Percentiles rank a stretch among this genome's conserved stretches.
These are phyloP conservation scores for Arthroderma sp. DNA, from an alignment of 2,329 filamentous ascomycete genomes.

Conservation along the genomic window DNA sequence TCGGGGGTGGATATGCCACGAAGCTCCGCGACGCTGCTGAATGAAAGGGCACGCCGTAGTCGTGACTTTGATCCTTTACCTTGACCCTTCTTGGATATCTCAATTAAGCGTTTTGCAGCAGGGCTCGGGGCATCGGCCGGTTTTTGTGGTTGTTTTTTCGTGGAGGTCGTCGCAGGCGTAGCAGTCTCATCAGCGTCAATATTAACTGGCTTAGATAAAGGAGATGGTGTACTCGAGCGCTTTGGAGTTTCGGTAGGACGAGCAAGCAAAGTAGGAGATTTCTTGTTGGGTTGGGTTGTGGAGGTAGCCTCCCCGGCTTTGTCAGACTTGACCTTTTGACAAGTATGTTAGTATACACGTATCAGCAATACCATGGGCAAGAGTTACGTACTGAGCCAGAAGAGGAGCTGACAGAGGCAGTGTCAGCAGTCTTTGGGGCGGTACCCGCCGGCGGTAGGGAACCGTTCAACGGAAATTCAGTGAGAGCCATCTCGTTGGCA, in stretches of 20 bases:
- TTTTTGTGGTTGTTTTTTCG: slow-evolving; percentile 17
- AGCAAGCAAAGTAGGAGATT: background rate
- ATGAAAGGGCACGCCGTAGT: slow-evolving; percentile 84
- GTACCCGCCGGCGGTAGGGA: background rate
- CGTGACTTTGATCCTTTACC: slow-evolving; percentile 74
- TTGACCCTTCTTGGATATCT: slow-evolving; percentile 70
- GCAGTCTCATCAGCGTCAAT: slow-evolving; percentile 44
- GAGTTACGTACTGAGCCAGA: background rate
- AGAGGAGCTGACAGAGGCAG: background rate
- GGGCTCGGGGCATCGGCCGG: slow-evolving; percentile 41
- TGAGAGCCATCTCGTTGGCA: slow-evolving; percentile 7
- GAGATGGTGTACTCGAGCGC: slow-evolving; percentile 55
- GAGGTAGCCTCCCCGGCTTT: background rate
- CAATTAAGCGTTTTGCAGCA: slow-evolving; percentile 71
- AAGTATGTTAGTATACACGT: background rate
- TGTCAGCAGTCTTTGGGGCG: background rate
- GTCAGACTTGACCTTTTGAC: background rate
- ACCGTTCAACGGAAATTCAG: background rate
- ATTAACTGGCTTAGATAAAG: slow-evolving; percentile 58
- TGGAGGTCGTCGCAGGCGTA: slow-evolving; percentile 26
- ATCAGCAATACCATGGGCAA: background rate
- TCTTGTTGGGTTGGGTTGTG: background rate
- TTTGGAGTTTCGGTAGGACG: slow-evolving; percentile 52
- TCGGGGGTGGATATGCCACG: slow-evolving; percentile 60
- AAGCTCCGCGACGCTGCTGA: slow-evolving; percentile 87